Base-by-base conservation (phyloP, 2,329 filamentous ascomycete genomes). In the Fusarium compactum region DNA sequence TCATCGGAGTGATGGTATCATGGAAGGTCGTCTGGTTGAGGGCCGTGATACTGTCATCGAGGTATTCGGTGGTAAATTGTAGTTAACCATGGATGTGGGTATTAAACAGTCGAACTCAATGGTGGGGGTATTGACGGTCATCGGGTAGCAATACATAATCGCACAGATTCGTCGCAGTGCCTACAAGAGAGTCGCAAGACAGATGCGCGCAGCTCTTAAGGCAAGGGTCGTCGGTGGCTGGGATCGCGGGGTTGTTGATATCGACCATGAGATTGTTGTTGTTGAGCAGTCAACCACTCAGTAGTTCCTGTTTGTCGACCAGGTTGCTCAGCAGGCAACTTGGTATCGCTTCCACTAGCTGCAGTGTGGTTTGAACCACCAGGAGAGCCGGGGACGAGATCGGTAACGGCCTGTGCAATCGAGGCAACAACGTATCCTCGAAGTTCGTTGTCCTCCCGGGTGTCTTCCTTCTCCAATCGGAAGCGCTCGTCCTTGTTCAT, bases 401-500 rank as follows among this genome's bases (percentile, higher is more conserved):
- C 87, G 61, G 90, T 91, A 65, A 95, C 90, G 45, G 91, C 90
- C 73, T 90, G 87, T 15, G 92, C 88, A 71, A 95, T 92, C 6
- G 90, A 90, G 57, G 90, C 87, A 65, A 94, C 89, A 61, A 95
- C 90, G 74, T 92, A 92, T 72, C 87, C 86, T 62, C 92, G 88
- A 30, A 96, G 87, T 78, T 96, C 92, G 54, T 88, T 87, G 75
- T 93, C 90, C 78, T 96, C 93, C 50, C 85, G 85, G 72, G 89
- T 86, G 78, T 96, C 93, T 78, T 96, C 93, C 78, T 93, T 93
- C 79, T 95, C 91, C 16, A 96, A 84, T 44, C 89, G 87, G 81
- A 94, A 95, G 63, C 92, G 91, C 75, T 97, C 91, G 20, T 95
- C 91, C 83, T 98, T 97, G 79, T 87, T 86, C 86, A 97, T 89